Base-by-base conservation (phyloP, 129 eudicot genomes). In the Arctium lappa region DNA sequence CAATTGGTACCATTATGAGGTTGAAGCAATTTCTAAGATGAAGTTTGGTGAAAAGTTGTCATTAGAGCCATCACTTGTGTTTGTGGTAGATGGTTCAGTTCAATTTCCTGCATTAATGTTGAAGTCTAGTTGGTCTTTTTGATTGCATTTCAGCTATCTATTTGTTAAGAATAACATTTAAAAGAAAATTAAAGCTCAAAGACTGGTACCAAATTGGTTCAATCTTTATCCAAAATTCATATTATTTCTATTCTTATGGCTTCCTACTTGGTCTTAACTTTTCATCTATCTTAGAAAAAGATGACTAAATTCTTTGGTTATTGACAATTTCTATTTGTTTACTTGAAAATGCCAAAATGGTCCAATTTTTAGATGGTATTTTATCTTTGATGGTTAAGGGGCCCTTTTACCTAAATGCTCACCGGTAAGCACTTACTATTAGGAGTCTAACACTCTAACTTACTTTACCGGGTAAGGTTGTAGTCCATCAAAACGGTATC, bases 51-150 rank as follows among this genome's bases (percentile, higher is more conserved):
- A 82, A 44, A 90, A 83, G 36, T 91, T 90, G 42, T 79, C 84
- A 30, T 74, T 95, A 84, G 92, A 88, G 38, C 99, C 97, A 4
- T 94, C 90, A 74, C 53, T 95, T 76, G 62, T 90, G 36, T 93
- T 88, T 85, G 92, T 91, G 74, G 82, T 85, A 76, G 92, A 93
- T 50, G 90, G 98, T 66, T 69, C 80, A 5, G 68, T 86, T 32
- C 89, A 81, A 73, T 86, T 95, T 84, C 99, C 99, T 1, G 97
- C 93, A 5, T 72, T 93, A 4, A 83, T 87, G 86, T 37, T 90
- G 76, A 89, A 93, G 80, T 93, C 97, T 48, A 86, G 82, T 80
- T 95, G 99, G 93, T 92, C 94, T 10, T 80, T 95, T 34, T 95
- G 84, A 90, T 79, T 75, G 22, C 12, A 12, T 76, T 48, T 69